These are phyloP conservation scores for Pseudogymnoascus pannorum DNA, from an alignment of 2,329 filamentous ascomycete genomes.

Conservation along the genomic window DNA sequence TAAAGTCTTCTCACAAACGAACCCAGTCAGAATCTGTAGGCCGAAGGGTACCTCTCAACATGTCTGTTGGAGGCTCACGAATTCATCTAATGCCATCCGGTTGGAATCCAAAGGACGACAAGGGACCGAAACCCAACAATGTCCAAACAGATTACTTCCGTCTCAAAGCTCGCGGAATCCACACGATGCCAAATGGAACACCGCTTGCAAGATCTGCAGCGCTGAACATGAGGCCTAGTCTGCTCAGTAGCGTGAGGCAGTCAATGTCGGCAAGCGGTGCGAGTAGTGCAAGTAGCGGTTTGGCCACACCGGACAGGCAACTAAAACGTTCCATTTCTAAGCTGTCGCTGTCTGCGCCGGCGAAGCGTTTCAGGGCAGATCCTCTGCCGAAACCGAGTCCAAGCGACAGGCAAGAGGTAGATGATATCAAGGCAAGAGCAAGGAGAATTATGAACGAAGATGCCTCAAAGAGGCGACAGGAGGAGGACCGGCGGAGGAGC, in stretches of 20 bases:
- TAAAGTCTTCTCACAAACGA: background rate
- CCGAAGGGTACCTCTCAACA: background rate
- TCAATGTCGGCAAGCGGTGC: constrained; percentile 16
- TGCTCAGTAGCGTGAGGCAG: constrained; percentile 18
- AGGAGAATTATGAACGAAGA: constrained; percentile 6
- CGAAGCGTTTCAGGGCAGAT: background rate
- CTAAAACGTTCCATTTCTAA: constrained; percentile 14
- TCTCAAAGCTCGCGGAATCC: constrained; percentile 29
- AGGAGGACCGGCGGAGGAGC: background rate
- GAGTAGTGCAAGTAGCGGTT: constrained; percentile 10
- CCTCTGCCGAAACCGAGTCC: constrained; percentile 20
- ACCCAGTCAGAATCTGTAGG: constrained; percentile 1
- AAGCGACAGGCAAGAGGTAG: constrained; percentile 18
- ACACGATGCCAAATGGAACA: constrained; percentile 25
- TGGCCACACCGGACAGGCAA: constrained; percentile 10
- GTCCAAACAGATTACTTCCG: constrained; percentile 31
- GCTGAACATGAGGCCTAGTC: constrained; percentile 23
- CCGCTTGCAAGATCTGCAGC: constrained; percentile 26
- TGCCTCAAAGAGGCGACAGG: background rate
- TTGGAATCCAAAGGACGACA: constrained; percentile 5
- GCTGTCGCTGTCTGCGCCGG: background rate
- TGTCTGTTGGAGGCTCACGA: constrained; percentile 6
- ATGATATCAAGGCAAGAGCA: constrained; percentile 12
- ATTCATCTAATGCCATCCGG: constrained; percentile 1
- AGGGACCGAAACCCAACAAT: constrained; percentile 21